Percentiles rank a stretch among this genome's conserved stretches.
phyloP scores from a whole-genome alignment of 2,329 filamentous ascomycete genomes.

The Orbilia brochopaga region DNA sequence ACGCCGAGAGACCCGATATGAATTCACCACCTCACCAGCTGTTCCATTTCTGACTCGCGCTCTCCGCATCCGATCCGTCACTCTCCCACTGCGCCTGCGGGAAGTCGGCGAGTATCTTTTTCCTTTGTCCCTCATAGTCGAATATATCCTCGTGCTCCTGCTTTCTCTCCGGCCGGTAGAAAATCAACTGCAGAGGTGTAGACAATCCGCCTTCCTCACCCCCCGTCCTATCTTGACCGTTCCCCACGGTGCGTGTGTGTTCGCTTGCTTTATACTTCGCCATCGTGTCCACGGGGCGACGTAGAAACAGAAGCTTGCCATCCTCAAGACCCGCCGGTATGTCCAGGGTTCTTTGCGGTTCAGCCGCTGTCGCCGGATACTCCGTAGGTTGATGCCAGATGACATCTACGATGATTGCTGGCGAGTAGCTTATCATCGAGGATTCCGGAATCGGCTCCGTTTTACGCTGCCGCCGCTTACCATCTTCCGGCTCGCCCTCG shows the following conservation, averaged over 20 bases:
- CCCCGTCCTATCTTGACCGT: neutral
- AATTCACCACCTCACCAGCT: too few relatives aligned
- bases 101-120: too few relatives aligned
- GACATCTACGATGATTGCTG: too few relatives aligned
- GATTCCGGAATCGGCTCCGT: too few relatives aligned
- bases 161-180: slow-evolving; percentile 9
- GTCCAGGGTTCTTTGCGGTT: neutral
- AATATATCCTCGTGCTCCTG: slow-evolving; percentile 15
- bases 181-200: slow-evolving; percentile 20
- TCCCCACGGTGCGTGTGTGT: neutral
- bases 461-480: too few relatives aligned
- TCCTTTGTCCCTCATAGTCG: slow-evolving; percentile 19
- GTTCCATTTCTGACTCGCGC: neutral
- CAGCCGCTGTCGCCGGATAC: slow-evolving; percentile 13
- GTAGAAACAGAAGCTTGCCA: slow-evolving; percentile 7
- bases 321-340: neutral
- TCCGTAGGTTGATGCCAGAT: too few relatives aligned
- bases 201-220: neutral
- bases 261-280: slow-evolving; percentile 11
- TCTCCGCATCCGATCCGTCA: neutral
- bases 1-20: too few relatives aligned
- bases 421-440: too few relatives aligned
- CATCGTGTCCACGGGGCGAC: slow-evolving; percentile 20
- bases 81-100: neutral
- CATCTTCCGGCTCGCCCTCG: neutral